Conservation (phyloP, 2,329 filamentous ascomycete species). For the Fusarium sp. region DNA sequence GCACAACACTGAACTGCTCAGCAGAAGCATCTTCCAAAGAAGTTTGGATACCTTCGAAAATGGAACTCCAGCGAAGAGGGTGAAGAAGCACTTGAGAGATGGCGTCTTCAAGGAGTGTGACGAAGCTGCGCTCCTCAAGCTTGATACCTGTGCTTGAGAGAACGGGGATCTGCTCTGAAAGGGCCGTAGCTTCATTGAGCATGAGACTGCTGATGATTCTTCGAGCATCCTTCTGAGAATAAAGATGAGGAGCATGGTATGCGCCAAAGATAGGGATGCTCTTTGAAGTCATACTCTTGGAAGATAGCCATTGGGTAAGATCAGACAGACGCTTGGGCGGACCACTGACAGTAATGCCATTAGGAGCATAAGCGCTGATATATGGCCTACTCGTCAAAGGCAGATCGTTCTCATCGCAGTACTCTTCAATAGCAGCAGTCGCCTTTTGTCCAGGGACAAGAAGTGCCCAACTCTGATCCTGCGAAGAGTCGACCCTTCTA, state of each 20-base stretch:
- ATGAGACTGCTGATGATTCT: constrained; percentile 14
- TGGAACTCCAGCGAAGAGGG: constrained; percentile 29
- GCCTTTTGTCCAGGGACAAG: constrained; percentile 30
- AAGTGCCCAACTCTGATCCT: constrained; percentile 35
- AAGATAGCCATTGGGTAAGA: constrained; percentile 9
- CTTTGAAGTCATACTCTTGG: constrained; percentile 18
- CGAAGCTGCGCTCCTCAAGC: constrained; percentile 29
- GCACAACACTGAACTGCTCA: constrained; percentile 16
- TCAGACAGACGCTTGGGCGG: constrained; percentile 30
- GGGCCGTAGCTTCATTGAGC: not conserved
- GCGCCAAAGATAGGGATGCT: constrained; percentile 36
- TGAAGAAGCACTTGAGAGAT: constrained; percentile 26
- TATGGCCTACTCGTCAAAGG: constrained; percentile 35
- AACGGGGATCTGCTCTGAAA: constrained; percentile 16
- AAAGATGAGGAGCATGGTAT: constrained; percentile 38
- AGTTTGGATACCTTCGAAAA: constrained; percentile 17
- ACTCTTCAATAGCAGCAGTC: constrained; percentile 8
- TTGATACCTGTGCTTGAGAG: constrained; percentile 16
- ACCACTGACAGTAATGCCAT: constrained; percentile 36
- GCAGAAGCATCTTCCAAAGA: constrained; percentile 2
- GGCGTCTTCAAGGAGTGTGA: constrained; percentile 25
- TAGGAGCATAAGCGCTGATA: constrained; percentile 38
- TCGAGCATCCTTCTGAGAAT: constrained; percentile 29
- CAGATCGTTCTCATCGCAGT: not conserved
- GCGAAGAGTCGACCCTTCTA: constrained; percentile 9